A percentile compares a stretch with the other conserved stretches of the same genome.
These are phyloP conservation scores for Cryphonectria parasitica DNA, from an alignment of 2,329 filamentous ascomycete genomes.

Conservation along the genomic window DNA sequence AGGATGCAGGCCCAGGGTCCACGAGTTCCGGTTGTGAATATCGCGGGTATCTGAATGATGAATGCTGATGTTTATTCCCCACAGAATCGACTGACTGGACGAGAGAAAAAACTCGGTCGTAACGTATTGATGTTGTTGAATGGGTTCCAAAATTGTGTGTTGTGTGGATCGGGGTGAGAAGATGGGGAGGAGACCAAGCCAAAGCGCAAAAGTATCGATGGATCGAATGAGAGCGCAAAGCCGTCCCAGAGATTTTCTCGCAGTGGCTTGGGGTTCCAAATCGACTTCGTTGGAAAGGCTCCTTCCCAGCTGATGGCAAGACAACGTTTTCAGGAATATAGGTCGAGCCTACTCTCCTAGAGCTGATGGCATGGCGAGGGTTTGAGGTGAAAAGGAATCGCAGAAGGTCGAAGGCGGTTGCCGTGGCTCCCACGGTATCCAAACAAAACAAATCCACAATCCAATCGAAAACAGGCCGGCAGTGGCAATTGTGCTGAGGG, in stretches of 20 bases:
- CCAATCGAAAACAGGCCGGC: constrained; percentile 2
- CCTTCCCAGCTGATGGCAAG: constrained; percentile 4
- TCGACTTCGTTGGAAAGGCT: neutral
- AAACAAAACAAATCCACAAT: constrained; percentile 9
- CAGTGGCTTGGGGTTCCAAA: neutral
- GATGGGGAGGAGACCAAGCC: neutral
- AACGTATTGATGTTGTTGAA: constrained; percentile 25
- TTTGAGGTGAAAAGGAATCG: neutral
- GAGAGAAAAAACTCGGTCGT: constrained; percentile 17
- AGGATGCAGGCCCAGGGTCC: constrained; percentile 9
- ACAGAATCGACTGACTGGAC: constrained; percentile 21
- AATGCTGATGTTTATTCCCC: constrained; percentile 24
- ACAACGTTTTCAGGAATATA: neutral
- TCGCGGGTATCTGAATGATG: constrained; percentile 15
- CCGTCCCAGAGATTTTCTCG: neutral
- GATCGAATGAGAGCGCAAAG: neutral
- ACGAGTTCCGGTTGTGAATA: neutral
- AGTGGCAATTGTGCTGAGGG: neutral
- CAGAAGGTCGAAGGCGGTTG: neutral
- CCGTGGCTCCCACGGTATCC: constrained; percentile 7
- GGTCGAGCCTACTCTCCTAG: neutral
- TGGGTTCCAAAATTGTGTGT: constrained; percentile 18
- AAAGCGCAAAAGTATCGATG: neutral
- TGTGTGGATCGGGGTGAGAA: neutral
- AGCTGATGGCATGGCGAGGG: neutral